Base-by-base conservation (phyloP, 768 basidiomycete species). In the Boletus speciosus region DNA sequence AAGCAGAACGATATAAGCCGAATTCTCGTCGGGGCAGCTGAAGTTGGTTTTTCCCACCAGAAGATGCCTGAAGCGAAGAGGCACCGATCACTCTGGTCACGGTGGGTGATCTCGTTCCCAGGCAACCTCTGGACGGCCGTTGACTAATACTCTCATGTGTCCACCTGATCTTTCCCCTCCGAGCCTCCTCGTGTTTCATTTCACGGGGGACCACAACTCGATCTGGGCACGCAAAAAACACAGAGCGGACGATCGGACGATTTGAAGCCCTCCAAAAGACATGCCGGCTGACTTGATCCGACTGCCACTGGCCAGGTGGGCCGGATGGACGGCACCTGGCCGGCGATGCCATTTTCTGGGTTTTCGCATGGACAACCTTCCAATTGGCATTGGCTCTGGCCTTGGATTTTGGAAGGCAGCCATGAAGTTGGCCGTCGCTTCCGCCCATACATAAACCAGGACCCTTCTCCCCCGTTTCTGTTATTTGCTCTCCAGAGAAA, bases 41-140 rank as follows among this genome's bases (percentile, higher is more conserved):
- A 6, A 5, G 3, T 21, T 8, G 4, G 7, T 44, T n/a, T 31
- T 9, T 7, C 42, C 16, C n/a, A 5, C n/a, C 5, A 38, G 34
- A 12, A 12, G 34, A 25, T 27, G 25, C 5, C 25, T 21, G 37
- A 44, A 14, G 43, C 34, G 34, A 41, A 32, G 4, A 21, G 35
- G 56, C 37, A 31, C 32, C 21, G 6, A 5, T 35, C 15, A 2
- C 4, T 11, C 21, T 2, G 15, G 19, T 19, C 19, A 19, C 19
- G 19, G 44, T 31, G 6, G 3, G 45, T n/a, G 6, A 16, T 49
- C 49, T 36, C 6, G 2, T 60, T 55, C 58, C 58, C 58, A 45
- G 41, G 52, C 47, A 5, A 0, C 12, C 15, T 11, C 11, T 12
- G 5, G 25, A 2, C 7, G 19, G 19, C 10, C n/a, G 27, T 27